Base-by-base conservation (phyloP, 2,329 filamentous ascomycete species). In the Ceratocystiopsis brevicomis region DNA sequence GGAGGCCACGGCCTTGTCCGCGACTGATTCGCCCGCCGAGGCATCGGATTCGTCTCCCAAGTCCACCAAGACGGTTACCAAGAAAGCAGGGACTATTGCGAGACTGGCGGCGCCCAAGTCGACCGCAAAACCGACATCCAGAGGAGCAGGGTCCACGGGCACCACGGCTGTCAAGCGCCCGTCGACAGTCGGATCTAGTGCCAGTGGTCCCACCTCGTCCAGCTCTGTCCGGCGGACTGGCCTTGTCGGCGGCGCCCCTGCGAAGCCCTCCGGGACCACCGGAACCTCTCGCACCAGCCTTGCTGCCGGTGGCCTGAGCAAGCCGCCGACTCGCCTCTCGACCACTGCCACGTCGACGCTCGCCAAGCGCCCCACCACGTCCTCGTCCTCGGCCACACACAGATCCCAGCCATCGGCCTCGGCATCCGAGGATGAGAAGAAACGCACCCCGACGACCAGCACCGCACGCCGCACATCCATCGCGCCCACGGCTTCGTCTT, bases 341-440 rank as follows among this genome's bases (percentile, higher is more conserved):
- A 43, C 53, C 3, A 52, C 54, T 3, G 50, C 50, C n/a, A 48
- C 56, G 3, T 46, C 53, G 12, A 50, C 53, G 11, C 32, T 48
- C 14, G 17, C 44, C 38, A 58, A 56, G 49, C 56, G 57, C 17
- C 52, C 58, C 12, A 46, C 56, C n/a, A 56, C 56, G 8, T 41
- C 57, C 8, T 50, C 54, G 14, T 55, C 57, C 8, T 50, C 54
- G 12, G 45, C 51, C 18, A 54, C 56, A 9, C 56, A 58, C 46
- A 53, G 57, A 12, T 56, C 57, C 4, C 54, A 55, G 38, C 54
- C 57, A 1, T 61, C 59, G 9, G 49, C 25, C 25, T 30, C 25
- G 25, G 25, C 53, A 10, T 61, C 59, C 3, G 59, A 61, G 43
- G 58, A 61, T 30, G 58, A 61, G 45, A 59, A 57, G 53, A 60